Conservation (phyloP, 192 early-diverging fungal genomes). For the Pilaira anomala region DNA sequence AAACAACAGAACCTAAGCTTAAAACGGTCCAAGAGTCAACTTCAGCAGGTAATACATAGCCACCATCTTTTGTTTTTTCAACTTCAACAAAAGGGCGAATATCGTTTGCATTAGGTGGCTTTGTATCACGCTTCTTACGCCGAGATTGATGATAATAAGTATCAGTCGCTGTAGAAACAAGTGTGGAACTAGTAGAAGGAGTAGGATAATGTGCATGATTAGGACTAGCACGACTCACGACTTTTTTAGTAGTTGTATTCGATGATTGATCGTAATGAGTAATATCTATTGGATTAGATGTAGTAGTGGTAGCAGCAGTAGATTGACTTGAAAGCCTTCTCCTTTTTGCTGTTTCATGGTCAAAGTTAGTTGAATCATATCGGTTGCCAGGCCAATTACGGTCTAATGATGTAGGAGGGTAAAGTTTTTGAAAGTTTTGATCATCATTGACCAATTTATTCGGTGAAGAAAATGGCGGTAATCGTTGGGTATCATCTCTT, state of each 20-base stretch:
- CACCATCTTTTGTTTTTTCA: constrained; percentile 57
- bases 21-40: constrained; percentile 78
- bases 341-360: background rate
- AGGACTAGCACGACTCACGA: too few relatives aligned
- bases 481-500: background rate
- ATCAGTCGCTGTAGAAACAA: background rate
- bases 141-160: constrained; percentile 27
- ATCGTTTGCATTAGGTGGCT: constrained; percentile 36
- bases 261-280: background rate
- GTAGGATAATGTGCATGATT: too few relatives aligned
- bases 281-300: background rate
- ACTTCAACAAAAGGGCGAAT: constrained; percentile 36
- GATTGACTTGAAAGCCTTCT: constrained; percentile 6
- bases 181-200: too few relatives aligned
- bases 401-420: constrained; percentile 6
- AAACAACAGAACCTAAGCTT: constrained; percentile 66
- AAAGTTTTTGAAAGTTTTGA: background rate
- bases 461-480: background rate
- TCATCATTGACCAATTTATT: constrained; percentile 3
- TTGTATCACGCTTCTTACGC: constrained; percentile 37
- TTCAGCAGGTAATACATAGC: constrained; percentile 72
- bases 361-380: constrained; percentile 7
- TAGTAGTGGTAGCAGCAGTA: background rate
- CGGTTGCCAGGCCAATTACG: constrained; percentile 16
- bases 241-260: background rate